Conservation (phyloP, 2,329 filamentous ascomycete genomes). For the Teratosphaeria pseudoeucalypti region DNA sequence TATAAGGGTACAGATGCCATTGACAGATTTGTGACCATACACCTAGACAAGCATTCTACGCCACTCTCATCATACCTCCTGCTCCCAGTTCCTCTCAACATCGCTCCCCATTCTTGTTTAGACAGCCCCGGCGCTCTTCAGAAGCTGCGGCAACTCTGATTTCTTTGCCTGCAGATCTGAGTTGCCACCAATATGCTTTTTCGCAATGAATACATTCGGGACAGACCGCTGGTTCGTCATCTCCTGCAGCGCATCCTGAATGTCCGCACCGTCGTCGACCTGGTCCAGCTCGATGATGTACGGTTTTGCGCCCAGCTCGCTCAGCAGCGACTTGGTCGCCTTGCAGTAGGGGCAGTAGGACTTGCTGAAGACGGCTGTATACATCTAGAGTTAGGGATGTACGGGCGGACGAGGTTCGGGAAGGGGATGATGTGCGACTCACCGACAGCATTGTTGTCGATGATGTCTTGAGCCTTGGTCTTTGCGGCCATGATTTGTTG, state of each 20-base stretch:
- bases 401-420: not conserved
- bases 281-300: slow-evolving; percentile 74
- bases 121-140: slow-evolving; percentile 54
- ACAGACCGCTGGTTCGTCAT: slow-evolving; percentile 80
- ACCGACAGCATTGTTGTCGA: slow-evolving; percentile 82
- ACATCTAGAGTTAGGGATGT: not conserved
- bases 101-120: slow-evolving; percentile 27
- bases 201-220: slow-evolving; percentile 86
- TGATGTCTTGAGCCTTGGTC: slow-evolving; percentile 73
- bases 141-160: slow-evolving; percentile 51
- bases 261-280: slow-evolving; percentile 67
- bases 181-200: slow-evolving; percentile 94
- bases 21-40: not conserved
- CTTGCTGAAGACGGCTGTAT: slow-evolving; percentile 87
- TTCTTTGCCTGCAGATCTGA: slow-evolving; percentile 67
- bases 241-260: slow-evolving; percentile 74
- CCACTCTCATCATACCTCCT: not conserved
- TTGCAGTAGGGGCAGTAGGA: slow-evolving; percentile 91
- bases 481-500: slow-evolving; percentile 73
- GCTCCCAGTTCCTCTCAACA: too few species aligned
- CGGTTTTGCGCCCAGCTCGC: slow-evolving; percentile 60
- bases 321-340: slow-evolving; percentile 65
- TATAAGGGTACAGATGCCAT: not conserved
- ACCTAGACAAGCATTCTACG: not conserved
- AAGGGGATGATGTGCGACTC: slow-evolving; percentile 26